phyloP scores from a whole-genome alignment of 1,284 basidiomycete species.

The Takashimella koratensis region DNA sequence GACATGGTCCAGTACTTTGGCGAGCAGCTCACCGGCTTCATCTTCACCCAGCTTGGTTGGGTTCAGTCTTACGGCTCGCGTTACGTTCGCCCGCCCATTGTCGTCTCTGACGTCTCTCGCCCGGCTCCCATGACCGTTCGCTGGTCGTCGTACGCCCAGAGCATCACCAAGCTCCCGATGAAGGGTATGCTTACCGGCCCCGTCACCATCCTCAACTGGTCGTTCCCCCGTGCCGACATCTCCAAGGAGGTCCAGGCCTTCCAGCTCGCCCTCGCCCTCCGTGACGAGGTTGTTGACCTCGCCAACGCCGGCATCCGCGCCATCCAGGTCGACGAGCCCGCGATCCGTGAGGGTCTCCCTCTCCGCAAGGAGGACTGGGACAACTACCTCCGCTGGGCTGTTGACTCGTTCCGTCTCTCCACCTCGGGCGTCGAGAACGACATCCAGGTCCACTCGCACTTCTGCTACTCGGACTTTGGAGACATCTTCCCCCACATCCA shows the following conservation, averaged over 20 bases:
- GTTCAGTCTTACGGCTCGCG: slow-evolving; percentile 86
- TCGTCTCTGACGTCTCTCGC: slow-evolving; percentile 97
- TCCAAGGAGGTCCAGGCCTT: slow-evolving; percentile 95
- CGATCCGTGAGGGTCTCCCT: slow-evolving; percentile 97
- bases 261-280: slow-evolving; percentile 96
- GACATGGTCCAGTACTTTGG: slow-evolving; percentile 99
- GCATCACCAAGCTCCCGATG: slow-evolving; percentile 89
- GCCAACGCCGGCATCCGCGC: slow-evolving; percentile 96
- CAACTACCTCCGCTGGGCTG: slow-evolving; percentile 90
- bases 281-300: slow-evolving; percentile 97
- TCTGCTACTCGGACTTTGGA: slow-evolving; percentile 71
- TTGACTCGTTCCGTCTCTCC: slow-evolving; percentile 94
- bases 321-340: slow-evolving; percentile 98
- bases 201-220: slow-evolving; percentile 99
- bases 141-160: slow-evolving; percentile 97
- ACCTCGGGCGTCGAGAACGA: slow-evolving; percentile 89
- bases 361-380: slow-evolving; percentile 94
- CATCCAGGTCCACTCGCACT: slow-evolving; percentile 96
- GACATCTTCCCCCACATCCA: slow-evolving; percentile 98
- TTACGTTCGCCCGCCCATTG: slow-evolving; percentile 98
- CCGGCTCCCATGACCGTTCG: slow-evolving; percentile 90
- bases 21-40: slow-evolving; percentile 92
- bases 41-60: slow-evolving; percentile 86
- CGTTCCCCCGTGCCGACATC: slow-evolving; percentile 99
- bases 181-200: slow-evolving; percentile 99